These are phyloP conservation scores for Filobasidium floriforme DNA, from an alignment of 768 basidiomycete species.

Conservation along the genomic window DNA sequence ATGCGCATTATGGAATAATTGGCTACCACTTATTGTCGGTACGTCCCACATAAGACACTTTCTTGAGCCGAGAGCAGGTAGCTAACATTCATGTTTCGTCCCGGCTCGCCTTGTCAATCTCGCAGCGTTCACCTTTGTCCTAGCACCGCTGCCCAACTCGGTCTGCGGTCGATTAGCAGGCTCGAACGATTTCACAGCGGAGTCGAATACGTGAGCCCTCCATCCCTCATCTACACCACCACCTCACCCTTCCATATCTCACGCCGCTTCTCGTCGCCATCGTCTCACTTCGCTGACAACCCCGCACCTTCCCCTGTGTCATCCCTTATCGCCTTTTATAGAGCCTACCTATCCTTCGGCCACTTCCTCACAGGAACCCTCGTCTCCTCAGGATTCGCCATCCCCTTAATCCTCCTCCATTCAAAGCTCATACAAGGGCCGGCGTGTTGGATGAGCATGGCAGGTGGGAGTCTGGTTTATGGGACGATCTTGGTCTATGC, in stretches of 20 bases:
- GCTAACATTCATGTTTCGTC: not conserved
- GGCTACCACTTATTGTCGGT: conserved; percentile 96
- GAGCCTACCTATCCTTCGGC: conserved; percentile 66
- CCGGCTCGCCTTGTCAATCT: not conserved
- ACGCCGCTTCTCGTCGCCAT: too few relatives aligned
- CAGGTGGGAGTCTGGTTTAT: conserved; percentile 87
- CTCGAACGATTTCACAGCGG: conserved; percentile 73
- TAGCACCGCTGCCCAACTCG: conserved; percentile 92
- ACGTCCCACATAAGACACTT: conserved; percentile 39
- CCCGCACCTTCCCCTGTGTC: not conserved
- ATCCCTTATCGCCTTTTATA: conserved; percentile 8
- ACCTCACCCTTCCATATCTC: not conserved
- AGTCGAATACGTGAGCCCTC: conserved; percentile 51
- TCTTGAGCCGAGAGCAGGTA: not conserved
- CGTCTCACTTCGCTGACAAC: not conserved
- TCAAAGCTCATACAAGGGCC: conserved; percentile 74
- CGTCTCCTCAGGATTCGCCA: conserved; percentile 85
- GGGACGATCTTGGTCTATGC: conserved; percentile 77
- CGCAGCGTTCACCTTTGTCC: conserved; percentile 85
- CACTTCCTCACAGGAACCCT: conserved; percentile 85
- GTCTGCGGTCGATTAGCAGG: conserved; percentile 81
- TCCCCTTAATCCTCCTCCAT: conserved; percentile 86
- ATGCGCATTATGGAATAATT: conserved; percentile 91
- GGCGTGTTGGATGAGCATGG: conserved; percentile 89
- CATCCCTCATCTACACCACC: not conserved